These are phyloP conservation scores for Diaporthe citri DNA, from an alignment of 2,329 filamentous ascomycete genomes.

Conservation along the genomic window DNA sequence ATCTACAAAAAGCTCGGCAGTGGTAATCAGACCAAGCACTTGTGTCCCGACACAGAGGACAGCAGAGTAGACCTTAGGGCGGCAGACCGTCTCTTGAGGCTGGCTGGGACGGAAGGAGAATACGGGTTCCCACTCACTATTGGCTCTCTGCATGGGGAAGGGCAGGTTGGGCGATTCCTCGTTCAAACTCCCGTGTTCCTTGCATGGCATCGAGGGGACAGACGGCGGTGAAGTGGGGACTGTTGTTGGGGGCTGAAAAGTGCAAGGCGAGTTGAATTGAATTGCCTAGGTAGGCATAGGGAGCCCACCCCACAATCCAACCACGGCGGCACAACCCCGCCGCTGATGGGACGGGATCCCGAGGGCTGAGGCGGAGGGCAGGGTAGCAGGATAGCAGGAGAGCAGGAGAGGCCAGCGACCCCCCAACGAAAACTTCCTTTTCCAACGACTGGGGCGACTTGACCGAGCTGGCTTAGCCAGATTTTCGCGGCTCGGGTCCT, in stretches of 20 bases:
- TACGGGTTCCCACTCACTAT: conserved; percentile 27
- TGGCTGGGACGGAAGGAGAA: conserved; percentile 25
- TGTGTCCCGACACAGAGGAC: neutral
- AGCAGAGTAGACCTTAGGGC: neutral
- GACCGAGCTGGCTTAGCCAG: neutral
- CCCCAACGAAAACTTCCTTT: conserved; percentile 19
- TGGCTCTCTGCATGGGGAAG: conserved; percentile 8
- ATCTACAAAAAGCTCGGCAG: neutral
- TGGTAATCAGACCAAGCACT: neutral
- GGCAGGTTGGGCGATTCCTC: neutral
- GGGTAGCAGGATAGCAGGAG: neutral
- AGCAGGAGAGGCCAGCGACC: neutral
- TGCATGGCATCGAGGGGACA: conserved; percentile 25
- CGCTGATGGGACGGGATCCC: conserved; percentile 10
- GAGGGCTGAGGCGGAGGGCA: neutral
- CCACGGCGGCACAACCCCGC: conserved; percentile 1
- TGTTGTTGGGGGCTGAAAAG: conserved; percentile 26
- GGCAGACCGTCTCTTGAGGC: neutral
- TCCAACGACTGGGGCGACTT: neutral
- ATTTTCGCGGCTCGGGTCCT: conserved; percentile 20
- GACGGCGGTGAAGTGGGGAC: conserved; percentile 27
- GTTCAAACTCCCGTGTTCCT: conserved; percentile 17
- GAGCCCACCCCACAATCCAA: conserved; percentile 12
- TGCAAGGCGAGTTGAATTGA: neutral
- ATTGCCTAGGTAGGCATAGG: neutral